Evolutionary conservation across 306 rosid species (phyloP).

Genomic region (Corylus heterophylla): DNA sequence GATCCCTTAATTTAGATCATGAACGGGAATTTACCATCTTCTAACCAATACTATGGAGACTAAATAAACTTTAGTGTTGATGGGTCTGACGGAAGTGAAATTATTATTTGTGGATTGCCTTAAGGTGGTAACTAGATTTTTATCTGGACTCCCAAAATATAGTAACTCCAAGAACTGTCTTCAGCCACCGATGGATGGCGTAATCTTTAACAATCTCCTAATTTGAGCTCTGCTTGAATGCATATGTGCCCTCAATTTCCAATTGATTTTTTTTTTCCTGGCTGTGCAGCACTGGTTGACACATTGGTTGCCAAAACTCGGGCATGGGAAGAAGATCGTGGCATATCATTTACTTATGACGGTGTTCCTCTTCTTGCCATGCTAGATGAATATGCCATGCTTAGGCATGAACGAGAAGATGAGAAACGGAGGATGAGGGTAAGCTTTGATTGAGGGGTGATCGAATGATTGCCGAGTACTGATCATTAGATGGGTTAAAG

Average conservation of each 20-base stretch:
- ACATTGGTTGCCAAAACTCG: constrained; percentile 91
- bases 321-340: constrained; percentile 92
- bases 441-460: constrained; percentile 24
- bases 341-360: constrained; percentile 75
- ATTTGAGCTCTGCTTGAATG: constrained; percentile 19
- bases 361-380: constrained; percentile 99
- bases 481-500: not conserved
- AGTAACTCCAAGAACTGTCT: constrained; percentile 6
- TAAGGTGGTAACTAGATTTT: not conserved
- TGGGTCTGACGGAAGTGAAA: constrained; percentile 9
- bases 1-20: not conserved
- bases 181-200: constrained; percentile 6
- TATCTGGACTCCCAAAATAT: constrained; percentile 1
- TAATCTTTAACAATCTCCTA: not conserved
- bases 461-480: not conserved
- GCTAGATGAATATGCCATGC: constrained; percentile 98
- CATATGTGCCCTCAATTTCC: not conserved
- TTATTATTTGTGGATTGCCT: constrained; percentile 3
- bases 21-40: not conserved
- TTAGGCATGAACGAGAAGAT: constrained; percentile 96
- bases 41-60: not conserved
- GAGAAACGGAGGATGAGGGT: constrained; percentile 95
- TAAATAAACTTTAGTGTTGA: not conserved
- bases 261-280: constrained; percentile 25
- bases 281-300: constrained; percentile 82